Evolutionary conservation across 495 filamentous ascomycete genomes (phyloP), one percentile per base, ranked within the genome.

Genomic region (Penicillium salamii): DNA sequence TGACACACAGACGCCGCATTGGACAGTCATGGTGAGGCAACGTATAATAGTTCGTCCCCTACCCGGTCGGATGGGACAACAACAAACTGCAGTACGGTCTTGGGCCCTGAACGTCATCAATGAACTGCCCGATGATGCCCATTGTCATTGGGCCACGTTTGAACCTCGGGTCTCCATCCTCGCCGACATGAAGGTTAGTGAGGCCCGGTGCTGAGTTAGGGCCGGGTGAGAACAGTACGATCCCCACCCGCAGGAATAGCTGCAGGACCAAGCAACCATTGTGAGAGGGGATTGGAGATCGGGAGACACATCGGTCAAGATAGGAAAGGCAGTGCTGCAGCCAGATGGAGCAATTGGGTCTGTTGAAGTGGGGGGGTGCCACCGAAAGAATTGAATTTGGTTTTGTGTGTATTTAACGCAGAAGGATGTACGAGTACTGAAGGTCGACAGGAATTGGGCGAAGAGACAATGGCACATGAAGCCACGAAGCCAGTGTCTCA

Each of bases 81-180:
- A 51, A 54, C 48, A 45, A 52, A 56, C 55, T 64, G 51, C 61
- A 62, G 49, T 57, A 45, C 57, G 44, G 50, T 35, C 41, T 64
- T 59, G 58, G 65, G 55, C 47, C 56, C 58, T 61, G 59, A 60
- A 69, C 63, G 61, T 71, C 67, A 69, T 66, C 45, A 52, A 62
- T 51, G 64, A 72, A 67, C 61, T 54, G 58, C 63, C 66, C 57
- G 58, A 68, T 56, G 58, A 49, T 47, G 62, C 42, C 21, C 32
- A 15, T 37, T 65, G 35, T 65, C 54, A 72, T 74, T 74, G 70
- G 70, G 59, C 70, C 70, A 74, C 70, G 70, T 74, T n/a, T 60
- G 61, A 35, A 29, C 47, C 29, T 37, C 43, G 38, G 55, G 61
- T 52, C 53, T 57, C 59, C 55, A 59, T 59, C 2, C 28, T 26